These are phyloP conservation scores for Cudoniella acicularis DNA, from an alignment of 495 filamentous ascomycete genomes.

Conservation along the genomic window DNA sequence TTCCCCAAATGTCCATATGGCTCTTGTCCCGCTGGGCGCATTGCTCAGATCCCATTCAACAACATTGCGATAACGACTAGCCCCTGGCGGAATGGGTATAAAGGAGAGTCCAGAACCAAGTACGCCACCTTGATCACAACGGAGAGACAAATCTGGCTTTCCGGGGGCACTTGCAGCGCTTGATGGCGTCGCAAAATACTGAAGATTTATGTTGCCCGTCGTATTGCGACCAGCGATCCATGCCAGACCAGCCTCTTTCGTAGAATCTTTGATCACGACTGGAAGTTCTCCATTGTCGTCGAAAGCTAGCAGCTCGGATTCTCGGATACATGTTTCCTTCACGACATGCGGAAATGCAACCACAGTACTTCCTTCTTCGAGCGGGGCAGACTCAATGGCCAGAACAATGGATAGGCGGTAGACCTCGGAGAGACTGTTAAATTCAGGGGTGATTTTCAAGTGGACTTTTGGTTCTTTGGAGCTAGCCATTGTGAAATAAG, in stretches of 20 bases:
- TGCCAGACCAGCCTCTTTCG: background rate
- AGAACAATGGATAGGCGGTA: background rate
- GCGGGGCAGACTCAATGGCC: background rate
- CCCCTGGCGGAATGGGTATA: slow-evolving; percentile 3
- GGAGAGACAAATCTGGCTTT: slow-evolving; percentile 1
- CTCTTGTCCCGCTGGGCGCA: slow-evolving; percentile 15
- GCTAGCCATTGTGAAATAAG: no score
- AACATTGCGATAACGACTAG: slow-evolving; percentile 9
- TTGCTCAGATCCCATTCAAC: slow-evolving; percentile 20
- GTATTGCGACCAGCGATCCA: background rate
- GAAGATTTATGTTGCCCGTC: background rate
- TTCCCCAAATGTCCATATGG: slow-evolving; percentile 24
- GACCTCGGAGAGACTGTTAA: background rate
- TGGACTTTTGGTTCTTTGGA: background rate
- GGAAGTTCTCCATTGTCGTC: background rate
- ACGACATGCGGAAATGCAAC: background rate
- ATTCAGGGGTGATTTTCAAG: background rate
- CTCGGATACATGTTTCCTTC: background rate
- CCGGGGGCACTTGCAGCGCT: background rate
- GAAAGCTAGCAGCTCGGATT: background rate
- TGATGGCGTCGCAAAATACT: background rate
- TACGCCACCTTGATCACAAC: slow-evolving; percentile 11
- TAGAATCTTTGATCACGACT: background rate
- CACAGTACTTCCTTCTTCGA: background rate
- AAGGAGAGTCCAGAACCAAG: slow-evolving; percentile 15